Evolutionary conservation across 1,284 basidiomycete genomes (phyloP), one percentile per base, ranked within the genome.

Genomic region (Trametes versicolor): DNA sequence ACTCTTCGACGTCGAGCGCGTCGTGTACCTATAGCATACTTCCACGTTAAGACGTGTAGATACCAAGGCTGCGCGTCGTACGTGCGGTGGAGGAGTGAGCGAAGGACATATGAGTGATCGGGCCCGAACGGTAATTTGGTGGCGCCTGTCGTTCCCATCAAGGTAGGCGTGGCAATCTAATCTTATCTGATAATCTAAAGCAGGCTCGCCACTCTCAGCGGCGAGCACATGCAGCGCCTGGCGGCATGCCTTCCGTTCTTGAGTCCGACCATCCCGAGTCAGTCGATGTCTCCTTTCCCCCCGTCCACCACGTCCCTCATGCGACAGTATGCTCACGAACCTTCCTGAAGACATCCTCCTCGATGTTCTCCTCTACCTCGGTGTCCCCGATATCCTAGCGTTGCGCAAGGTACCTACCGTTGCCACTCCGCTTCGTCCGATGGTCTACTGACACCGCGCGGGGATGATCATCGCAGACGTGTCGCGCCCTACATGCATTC

Each of bases 401-500:
- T 72, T 87, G 55, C 82, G 81, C 68, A 84, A 85, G 79, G 85
- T 84, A 67, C 58, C 23, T 43, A 17, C 23, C 9, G n/a, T 25
- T n/a, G 13, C 50, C 45, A 53, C 47, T 36, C 32, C 21, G 21
- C 47, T 62, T 65, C 67, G 64, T 55, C 56, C 66, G 59, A 65
- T 60, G 29, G n/a, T 49, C 59, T 37, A 56, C 64, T 60, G n/a
- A 34, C 37, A 10, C 34, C 45, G 32, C 65, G 36, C 53, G 34
- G 19, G 12, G 23, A 29, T 17, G 19, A n/a, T 12, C 2, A n/a
- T 21, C 34, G n/a, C 75, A 87, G 85, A 84, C 84, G 75, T 76
- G 74, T 67, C 76, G 76, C 58, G 81, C 77, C 63, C 75, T 87
- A 62, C 82, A 88, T 74, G 80, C 81, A 2, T 74, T 84, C 47